Percentiles rank a stretch among this genome's conserved stretches.
Evolutionary conservation across 2,329 filamentous ascomycete species (phyloP).

Genomic region (Cercospora sesami): DNA sequence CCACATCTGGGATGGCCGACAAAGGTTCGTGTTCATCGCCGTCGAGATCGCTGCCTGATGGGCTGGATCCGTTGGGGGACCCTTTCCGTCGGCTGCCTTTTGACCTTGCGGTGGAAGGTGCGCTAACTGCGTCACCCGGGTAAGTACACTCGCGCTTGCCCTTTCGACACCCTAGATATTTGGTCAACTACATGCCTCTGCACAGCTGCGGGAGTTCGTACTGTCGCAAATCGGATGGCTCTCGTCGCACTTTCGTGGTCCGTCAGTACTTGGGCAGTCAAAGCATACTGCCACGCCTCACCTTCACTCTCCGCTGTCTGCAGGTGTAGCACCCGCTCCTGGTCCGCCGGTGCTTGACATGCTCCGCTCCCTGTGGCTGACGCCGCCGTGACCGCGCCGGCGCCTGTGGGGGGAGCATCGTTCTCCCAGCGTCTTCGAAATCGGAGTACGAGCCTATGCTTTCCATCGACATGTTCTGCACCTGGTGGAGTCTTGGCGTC

Average conservation of each 20-base stretch:
- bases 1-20: conserved; percentile 48
- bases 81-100: conserved; percentile 49
- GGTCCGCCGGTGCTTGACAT: conserved; percentile 89
- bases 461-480: conserved; percentile 39
- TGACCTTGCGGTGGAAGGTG: conserved; percentile 48
- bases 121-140: conserved; percentile 65
- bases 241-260: conserved; percentile 74
- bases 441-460: conserved; percentile 37
- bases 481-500: conserved; percentile 29
- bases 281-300: conserved; percentile 32
- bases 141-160: conserved; percentile 89
- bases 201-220: conserved; percentile 42
- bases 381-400: conserved; percentile 33
- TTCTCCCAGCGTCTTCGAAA: conserved; percentile 34
- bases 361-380: conserved; percentile 52
- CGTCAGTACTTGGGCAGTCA: conserved; percentile 21
- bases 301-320: conserved; percentile 80
- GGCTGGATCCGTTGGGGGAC: conserved; percentile 48
- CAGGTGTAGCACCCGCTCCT: conserved; percentile 94
- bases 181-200: conserved; percentile 16
- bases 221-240: conserved; percentile 79
- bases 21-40: conserved; percentile 43
- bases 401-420: conserved; percentile 30
- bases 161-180: conserved; percentile 73
- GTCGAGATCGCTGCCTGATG: conserved; percentile 54